Percentiles rank a stretch among this genome's conserved stretches.
Conservation (phyloP, 805 yeast genomes). For the Citeromyces nyonsensis region DNA sequence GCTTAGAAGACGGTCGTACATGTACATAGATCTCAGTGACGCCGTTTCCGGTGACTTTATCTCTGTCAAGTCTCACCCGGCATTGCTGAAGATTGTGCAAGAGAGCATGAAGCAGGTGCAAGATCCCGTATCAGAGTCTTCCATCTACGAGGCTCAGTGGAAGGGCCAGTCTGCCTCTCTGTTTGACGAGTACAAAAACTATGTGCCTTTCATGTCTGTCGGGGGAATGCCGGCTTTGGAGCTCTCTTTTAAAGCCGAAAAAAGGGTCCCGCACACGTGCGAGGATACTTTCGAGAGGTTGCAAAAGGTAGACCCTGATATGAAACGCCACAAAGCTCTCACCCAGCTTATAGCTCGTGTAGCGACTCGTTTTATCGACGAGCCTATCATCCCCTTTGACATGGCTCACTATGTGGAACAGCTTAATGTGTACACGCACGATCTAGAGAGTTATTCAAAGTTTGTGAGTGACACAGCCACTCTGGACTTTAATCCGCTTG, state of each 20-base stretch:
- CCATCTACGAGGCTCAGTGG: conserved; percentile 7
- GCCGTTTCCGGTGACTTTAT: conserved; percentile 25
- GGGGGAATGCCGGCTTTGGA: conserved; percentile 62
- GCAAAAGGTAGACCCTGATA: conserved; percentile 33
- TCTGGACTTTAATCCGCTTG: conserved; percentile 12
- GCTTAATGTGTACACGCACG: conserved; percentile 26
- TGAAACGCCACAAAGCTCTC: conserved; percentile 38
- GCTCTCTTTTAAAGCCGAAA: conserved; percentile 23
- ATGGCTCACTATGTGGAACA: conserved; percentile 27
- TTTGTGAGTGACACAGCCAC: conserved; percentile 2
- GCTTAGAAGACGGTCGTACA: conserved; percentile 43
- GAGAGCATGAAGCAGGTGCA: conserved; percentile 18
- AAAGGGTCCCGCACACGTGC: conserved; percentile 37
- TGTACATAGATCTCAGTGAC: conserved; percentile 64
- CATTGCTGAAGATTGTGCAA: conserved; percentile 31
- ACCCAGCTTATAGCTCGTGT: conserved; percentile 38
- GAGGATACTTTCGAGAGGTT: conserved; percentile 50
- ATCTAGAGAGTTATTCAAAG: conserved; percentile 24
- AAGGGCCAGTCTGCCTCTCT: conserved; percentile 2
- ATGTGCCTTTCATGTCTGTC: conserved; percentile 46
- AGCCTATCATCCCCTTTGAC: conserved; percentile 63
- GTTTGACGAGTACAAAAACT: conserved; percentile 34
- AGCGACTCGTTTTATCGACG: conserved; percentile 48
- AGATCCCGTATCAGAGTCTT: conserved; percentile 10
- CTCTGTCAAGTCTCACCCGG: conserved; percentile 38